phyloP scores from a whole-genome alignment of 2,329 filamentous ascomycete species.

The Aspergillus costaricaensis region DNA sequence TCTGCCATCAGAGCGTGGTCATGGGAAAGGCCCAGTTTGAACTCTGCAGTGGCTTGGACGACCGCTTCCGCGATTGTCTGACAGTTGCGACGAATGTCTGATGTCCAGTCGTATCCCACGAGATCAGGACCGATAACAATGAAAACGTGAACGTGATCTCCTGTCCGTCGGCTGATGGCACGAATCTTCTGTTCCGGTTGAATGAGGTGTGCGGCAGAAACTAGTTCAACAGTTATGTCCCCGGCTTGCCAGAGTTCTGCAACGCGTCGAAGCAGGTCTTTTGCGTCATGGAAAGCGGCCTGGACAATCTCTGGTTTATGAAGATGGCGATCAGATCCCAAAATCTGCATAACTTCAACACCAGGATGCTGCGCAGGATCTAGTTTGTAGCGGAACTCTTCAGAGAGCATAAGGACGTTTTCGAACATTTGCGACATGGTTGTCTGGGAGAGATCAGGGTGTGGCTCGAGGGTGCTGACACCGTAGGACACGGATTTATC shows the following conservation, averaged over 20 bases:
- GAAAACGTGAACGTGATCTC: constrained; percentile 27
- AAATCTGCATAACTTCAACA: constrained; percentile 44
- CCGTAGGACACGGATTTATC: neutral
- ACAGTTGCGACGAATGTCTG: constrained; percentile 35
- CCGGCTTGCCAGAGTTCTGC: constrained; percentile 34
- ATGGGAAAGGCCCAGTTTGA: constrained; percentile 34
- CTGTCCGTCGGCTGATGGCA: constrained; percentile 15
- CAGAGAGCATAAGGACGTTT: constrained; percentile 33
- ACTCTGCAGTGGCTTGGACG: constrained; percentile 37
- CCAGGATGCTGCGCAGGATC: constrained; percentile 45
- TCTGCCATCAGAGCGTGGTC: constrained; percentile 36
- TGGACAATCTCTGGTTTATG: constrained; percentile 20
- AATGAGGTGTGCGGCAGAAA: constrained; percentile 15
- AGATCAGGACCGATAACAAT: constrained; percentile 30
- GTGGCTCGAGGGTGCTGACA: constrained; percentile 29
- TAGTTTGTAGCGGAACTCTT: constrained; percentile 43
- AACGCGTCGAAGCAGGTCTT: constrained; percentile 32
- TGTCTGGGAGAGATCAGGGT: constrained; percentile 13
- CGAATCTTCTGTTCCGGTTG: constrained; percentile 17
- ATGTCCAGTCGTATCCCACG: constrained; percentile 23
- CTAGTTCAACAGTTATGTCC: constrained; percentile 17
- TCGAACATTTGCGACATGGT: constrained; percentile 15
- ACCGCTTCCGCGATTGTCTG: constrained; percentile 40
- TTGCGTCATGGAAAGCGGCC: constrained; percentile 49
- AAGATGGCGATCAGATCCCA: constrained; percentile 38